Evolutionary conservation across 78 protist genomes (phyloP), one percentile per base, ranked within the genome.

Genomic region (Dictyostelium capitatum): DNA sequence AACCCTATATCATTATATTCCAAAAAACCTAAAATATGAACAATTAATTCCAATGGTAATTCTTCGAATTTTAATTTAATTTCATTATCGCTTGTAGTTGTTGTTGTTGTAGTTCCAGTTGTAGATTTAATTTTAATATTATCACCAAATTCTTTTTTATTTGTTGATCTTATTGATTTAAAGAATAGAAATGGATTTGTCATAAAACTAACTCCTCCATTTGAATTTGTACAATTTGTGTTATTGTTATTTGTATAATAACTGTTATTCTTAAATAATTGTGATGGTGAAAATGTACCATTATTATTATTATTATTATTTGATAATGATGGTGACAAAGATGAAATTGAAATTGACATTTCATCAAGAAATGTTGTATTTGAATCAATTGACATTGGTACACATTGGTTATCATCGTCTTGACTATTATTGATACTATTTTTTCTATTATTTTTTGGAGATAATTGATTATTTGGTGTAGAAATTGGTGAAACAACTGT

Each of bases 1-100:
- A 41, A 30, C 5, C 79, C 23, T n/a, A 87, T 77, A 57, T 74
- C 84, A 23, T 30, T 69, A 30, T 14, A 77, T 8, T 57, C 54
- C n/a, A 87, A 56, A 77, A 37, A 87, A 1, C 84, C 51, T 0
- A 87, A 64, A 8, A 87, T 65, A 15, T 77, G 62, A 0, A 87
- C 75, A 28, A 87, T 78, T 8, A 87, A 62, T 64, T 87, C 93
- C 4, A 30, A 17, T 48, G 93, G 93, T 23, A 87, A 32, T 8
- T 79, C 83, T 79, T 62, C 37, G 5, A 62, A n/a, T 23, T n/a
- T 57, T 9, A 37, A 37, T 19, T 23, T 41, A 37, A 30, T 7
- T 54, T 25, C 14, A 10, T 4, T 11, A 15, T 28, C 23, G 6
- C 5, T 28, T 30, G 23, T 17, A 11, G 0, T 30, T 15, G 25